Conservation (phyloP, 129 eudicot species). For the Flaveria sonorensis region DNA sequence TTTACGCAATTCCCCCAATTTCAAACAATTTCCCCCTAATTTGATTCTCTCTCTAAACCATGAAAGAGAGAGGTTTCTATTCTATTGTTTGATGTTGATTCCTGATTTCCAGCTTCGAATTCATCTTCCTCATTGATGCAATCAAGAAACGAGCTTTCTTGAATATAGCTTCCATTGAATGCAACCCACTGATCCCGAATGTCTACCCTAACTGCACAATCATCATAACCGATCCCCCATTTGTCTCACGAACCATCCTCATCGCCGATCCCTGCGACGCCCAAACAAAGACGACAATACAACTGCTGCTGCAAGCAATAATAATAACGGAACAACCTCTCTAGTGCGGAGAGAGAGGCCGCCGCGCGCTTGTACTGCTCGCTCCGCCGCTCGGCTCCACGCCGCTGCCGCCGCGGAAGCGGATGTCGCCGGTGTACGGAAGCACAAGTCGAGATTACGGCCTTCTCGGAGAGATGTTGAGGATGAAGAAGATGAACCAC, state of each 20-base stretch:
- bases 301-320: not conserved
- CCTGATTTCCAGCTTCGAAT: conserved; percentile 5
- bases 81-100: not conserved
- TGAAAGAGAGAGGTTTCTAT: conserved; percentile 7
- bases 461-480: conserved; percentile 24
- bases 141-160: conserved; percentile 6
- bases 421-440: conserved; percentile 48
- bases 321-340: not conserved
- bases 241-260: conserved; percentile 44
- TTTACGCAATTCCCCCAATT: not conserved
- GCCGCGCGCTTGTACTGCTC: conserved; percentile 82
- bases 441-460: conserved; percentile 46
- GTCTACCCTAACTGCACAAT: conserved; percentile 36
- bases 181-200: conserved; percentile 56
- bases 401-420: conserved; percentile 82
- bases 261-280: conserved; percentile 56
- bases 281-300: too few species aligned
- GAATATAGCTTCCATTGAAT: conserved; percentile 25
- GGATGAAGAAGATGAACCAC: conserved; percentile 44
- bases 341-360: conserved; percentile 86
- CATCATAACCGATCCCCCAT: conserved; percentile 51
- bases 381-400: conserved; percentile 63
- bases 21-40: too few species aligned
- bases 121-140: not conserved
- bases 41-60: conserved; percentile 1